phyloP scores from a whole-genome alignment of 2,329 filamentous ascomycete species.

The Gaeumannomyces tritici region DNA sequence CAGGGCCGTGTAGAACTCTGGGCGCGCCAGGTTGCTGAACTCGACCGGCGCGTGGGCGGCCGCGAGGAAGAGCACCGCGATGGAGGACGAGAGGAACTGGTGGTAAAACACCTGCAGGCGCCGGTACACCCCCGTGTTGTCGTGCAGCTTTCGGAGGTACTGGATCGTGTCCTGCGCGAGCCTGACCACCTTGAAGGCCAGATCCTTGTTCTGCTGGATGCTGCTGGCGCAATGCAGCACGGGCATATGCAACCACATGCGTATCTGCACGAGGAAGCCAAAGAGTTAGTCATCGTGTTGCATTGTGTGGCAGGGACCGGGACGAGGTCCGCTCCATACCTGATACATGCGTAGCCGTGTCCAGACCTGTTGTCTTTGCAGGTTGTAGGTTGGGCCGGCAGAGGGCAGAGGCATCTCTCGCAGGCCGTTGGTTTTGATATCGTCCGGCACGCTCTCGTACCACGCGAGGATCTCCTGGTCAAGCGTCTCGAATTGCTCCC shows the following conservation, averaged over 20 bases:
- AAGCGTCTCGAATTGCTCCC: conserved; percentile 68
- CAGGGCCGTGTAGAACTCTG: conserved; percentile 72
- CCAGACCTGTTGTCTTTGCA: conserved; percentile 69
- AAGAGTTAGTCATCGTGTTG: neutral
- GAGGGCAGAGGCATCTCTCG: conserved; percentile 41
- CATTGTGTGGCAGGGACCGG: conserved; percentile 6
- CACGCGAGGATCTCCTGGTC: conserved; percentile 80
- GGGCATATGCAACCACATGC: conserved; percentile 80
- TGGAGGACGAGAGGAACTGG: conserved; percentile 66
- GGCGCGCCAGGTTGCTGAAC: conserved; percentile 58
- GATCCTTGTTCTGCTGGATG: conserved; percentile 65
- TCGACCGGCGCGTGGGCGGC: conserved; percentile 65
- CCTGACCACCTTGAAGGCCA: conserved; percentile 66
- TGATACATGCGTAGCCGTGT: conserved; percentile 54
- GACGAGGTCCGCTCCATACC: neutral
- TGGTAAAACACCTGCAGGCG: conserved; percentile 70
- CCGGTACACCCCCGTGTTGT: conserved; percentile 61
- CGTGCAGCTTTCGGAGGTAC: conserved; percentile 61
- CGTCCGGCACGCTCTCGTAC: conserved; percentile 66
- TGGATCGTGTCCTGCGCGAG: conserved; percentile 69
- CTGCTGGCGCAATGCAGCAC: conserved; percentile 76
- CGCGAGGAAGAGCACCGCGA: conserved; percentile 68
- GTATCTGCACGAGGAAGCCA: conserved; percentile 37
- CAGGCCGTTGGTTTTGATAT: conserved; percentile 51
- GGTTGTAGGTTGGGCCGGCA: conserved; percentile 47